phyloP scores from a whole-genome alignment of 495 filamentous ascomycete genomes.

The Geopyxis carbonaria region DNA sequence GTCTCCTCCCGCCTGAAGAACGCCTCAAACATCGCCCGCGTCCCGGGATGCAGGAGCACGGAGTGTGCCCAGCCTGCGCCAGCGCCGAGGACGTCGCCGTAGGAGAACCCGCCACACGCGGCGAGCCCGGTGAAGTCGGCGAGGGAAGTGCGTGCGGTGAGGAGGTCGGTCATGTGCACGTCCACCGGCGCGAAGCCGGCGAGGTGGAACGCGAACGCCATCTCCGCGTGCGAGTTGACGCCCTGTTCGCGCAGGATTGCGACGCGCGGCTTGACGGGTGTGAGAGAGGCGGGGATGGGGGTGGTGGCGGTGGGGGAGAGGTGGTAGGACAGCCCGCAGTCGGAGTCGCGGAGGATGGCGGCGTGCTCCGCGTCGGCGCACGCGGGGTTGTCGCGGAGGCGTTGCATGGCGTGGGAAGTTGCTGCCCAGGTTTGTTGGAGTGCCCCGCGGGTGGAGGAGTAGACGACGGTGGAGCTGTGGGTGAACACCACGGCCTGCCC shows the following conservation, averaged over 20 bases:
- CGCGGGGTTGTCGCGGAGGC: constrained; percentile 67
- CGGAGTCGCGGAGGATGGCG: constrained; percentile 52
- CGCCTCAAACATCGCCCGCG: constrained; percentile 53
- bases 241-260: constrained; percentile 92
- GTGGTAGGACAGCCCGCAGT: constrained; percentile 76
- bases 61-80: constrained; percentile 95
- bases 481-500: constrained; percentile 68
- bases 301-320: constrained; percentile 65
- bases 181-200: constrained; percentile 86
- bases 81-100: constrained; percentile 88
- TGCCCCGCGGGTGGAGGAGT: constrained; percentile 46
- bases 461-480: constrained; percentile 47
- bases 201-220: constrained; percentile 88
- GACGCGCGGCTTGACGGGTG: constrained; percentile 57
- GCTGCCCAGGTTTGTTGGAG: constrained; percentile 80
- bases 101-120: constrained; percentile 92
- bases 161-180: constrained; percentile 93
- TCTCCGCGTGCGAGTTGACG: constrained; percentile 87
- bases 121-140: constrained; percentile 72
- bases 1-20: constrained; percentile 87
- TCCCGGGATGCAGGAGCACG: constrained; percentile 64
- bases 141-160: constrained; percentile 57
- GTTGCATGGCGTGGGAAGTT: constrained; percentile 84
- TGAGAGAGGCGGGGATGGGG: constrained; percentile 50
- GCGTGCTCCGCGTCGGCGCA: constrained; percentile 78